These are phyloP conservation scores for Rhinocladiella similis DNA, from an alignment of 2,329 filamentous ascomycete genomes.

Conservation along the genomic window DNA sequence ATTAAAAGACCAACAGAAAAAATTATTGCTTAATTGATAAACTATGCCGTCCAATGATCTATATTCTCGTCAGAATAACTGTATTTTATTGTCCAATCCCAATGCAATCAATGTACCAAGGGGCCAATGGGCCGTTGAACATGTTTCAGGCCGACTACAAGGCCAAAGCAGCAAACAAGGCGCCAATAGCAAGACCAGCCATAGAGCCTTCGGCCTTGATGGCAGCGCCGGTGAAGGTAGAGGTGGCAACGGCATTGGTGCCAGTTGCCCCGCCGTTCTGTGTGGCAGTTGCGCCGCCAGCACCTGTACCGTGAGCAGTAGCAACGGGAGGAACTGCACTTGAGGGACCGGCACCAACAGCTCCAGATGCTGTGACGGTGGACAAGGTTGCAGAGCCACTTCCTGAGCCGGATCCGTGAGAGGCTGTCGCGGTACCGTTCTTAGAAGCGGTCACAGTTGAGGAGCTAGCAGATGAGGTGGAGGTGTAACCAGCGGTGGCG, in stretches of 20 bases:
- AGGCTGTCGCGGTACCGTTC: neutral
- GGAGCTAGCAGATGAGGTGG: constrained; percentile 5
- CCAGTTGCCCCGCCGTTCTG: neutral
- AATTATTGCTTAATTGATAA: neutral
- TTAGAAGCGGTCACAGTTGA: constrained; percentile 3
- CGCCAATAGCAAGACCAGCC: constrained; percentile 10
- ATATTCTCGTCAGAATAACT: neutral
- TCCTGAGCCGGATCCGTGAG: constrained; percentile 6
- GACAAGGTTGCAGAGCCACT: neutral
- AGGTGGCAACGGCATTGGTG: neutral
- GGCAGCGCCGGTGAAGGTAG: constrained; percentile 20
- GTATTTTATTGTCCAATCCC: neutral
- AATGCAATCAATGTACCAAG: neutral
- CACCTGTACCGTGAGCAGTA: neutral
- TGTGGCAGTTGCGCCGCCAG: neutral
- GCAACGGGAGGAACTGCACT: neutral
- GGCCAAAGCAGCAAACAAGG: constrained; percentile 12
- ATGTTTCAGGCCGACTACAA: constrained; percentile 4
- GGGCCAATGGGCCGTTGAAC: neutral
- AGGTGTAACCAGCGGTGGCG: constrained; percentile 11
- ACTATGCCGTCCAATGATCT: neutral
- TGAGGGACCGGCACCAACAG: constrained; percentile 3
- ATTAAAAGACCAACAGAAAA: neutral
- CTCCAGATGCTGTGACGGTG: neutral
- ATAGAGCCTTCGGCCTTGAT: constrained; percentile 14